Evolutionary conservation across 305 asterid genomes (phyloP).

Genomic region (Fraxinus baroniana): DNA sequence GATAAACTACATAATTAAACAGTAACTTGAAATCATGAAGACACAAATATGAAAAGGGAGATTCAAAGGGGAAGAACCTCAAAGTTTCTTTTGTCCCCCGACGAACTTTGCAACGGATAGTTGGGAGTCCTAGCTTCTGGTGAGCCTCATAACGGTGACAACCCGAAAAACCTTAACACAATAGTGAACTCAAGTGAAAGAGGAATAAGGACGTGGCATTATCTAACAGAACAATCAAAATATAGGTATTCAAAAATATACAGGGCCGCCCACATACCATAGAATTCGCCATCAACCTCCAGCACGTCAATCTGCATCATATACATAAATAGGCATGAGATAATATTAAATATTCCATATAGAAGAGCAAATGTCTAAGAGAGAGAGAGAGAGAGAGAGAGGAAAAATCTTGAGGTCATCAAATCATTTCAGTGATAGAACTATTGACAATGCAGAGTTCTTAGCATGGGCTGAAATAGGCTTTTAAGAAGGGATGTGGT

Average conservation of each 20-base stretch:
- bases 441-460: background rate
- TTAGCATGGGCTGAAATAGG: background rate
- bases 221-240: background rate
- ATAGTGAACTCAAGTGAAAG: background rate
- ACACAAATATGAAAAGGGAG: background rate
- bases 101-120: conserved; percentile 85
- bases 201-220: background rate
- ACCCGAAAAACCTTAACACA: conserved; percentile 71
- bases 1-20: background rate
- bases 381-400: background rate
- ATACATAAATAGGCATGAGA: background rate
- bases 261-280: conserved; percentile 44
- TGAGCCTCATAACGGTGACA: conserved; percentile 96
- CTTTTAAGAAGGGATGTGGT: background rate
- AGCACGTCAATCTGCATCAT: conserved; percentile 87
- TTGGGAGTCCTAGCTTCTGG: conserved; percentile 76
- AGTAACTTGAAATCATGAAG: background rate
- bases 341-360: background rate
- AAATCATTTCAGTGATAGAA: background rate
- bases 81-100: conserved; percentile 93
- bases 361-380: background rate
- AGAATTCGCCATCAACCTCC: conserved; percentile 83
- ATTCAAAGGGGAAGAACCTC: conserved; percentile 39
- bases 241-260: background rate
- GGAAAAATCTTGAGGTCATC: background rate